Conservation (phyloP, 2,329 filamentous ascomycete genomes). For the Pyrenochaeta sp. region DNA sequence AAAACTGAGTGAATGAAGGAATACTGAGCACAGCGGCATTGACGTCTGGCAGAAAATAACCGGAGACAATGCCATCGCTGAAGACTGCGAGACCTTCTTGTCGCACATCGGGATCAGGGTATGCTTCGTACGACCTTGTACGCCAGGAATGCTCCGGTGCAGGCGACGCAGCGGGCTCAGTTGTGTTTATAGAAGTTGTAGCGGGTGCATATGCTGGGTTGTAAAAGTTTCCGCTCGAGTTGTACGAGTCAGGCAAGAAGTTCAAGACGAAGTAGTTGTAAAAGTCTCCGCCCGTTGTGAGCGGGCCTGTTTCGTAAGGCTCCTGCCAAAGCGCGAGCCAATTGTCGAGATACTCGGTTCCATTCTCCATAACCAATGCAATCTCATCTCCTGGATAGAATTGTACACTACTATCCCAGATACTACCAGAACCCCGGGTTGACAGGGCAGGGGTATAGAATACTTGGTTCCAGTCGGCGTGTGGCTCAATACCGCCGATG, state of each 20-base stretch:
- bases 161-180: not conserved
- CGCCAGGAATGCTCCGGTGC: conserved; percentile 27
- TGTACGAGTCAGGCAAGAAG: conserved; percentile 21
- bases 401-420: conserved; percentile 25
- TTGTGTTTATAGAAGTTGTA: not conserved
- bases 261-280: conserved; percentile 55
- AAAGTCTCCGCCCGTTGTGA: conserved; percentile 53
- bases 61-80: conserved; percentile 41
- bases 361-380: conserved; percentile 34
- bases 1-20: conserved; percentile 42
- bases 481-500: conserved; percentile 46
- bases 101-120: conserved; percentile 27
- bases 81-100: conserved; percentile 26
- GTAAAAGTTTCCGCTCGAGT: conserved; percentile 1
- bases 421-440: conserved; percentile 21
- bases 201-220: conserved; percentile 8
- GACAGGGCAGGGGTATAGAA: conserved; percentile 26
- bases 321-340: conserved; percentile 36
- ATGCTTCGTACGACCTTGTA: conserved; percentile 23
- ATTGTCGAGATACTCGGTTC: conserved; percentile 14
- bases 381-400: conserved; percentile 48
- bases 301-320: conserved; percentile 28
- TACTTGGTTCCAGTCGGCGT: conserved; percentile 54
- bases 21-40: conserved; percentile 54
- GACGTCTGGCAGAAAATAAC: conserved; percentile 52